phyloP scores from a whole-genome alignment of 352 stramenopile genomes.

The Aphanomyces euteiches region DNA sequence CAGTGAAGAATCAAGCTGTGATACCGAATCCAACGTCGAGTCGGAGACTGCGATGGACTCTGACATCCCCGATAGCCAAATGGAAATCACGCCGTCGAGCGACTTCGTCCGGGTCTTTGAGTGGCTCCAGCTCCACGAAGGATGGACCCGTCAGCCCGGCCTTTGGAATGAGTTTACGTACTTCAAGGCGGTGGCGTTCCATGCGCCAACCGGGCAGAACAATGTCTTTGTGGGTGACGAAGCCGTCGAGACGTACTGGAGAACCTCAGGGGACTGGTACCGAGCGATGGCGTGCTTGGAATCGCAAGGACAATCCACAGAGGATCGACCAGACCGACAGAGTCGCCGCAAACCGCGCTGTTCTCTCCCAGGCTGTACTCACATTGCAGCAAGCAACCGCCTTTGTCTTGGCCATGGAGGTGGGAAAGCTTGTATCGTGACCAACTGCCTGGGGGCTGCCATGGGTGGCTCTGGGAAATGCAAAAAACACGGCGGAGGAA shows the following conservation, averaged over 20 bases:
- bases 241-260: not conserved
- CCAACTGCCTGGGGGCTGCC: conserved; percentile 62
- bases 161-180: conserved; percentile 1
- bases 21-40: not conserved
- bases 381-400: not conserved
- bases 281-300: not conserved
- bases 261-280: conserved; percentile 1
- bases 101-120: not conserved
- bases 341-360: not conserved
- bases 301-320: not conserved
- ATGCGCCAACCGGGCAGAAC: not conserved
- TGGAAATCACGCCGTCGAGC: not conserved
- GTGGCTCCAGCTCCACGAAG: conserved; percentile 1
- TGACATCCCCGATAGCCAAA: not conserved
- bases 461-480: conserved; percentile 55
- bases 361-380: not conserved
- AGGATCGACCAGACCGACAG: not conserved
- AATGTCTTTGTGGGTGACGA: not conserved
- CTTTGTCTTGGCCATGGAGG: conserved; percentile 74
- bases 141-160: conserved; percentile 5
- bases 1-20: not conserved
- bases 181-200: not conserved
- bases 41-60: not conserved
- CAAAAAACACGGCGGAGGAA: conserved; percentile 70
- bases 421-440: conserved; percentile 56